phyloP scores from a whole-genome alignment of 1,139 yeast genomes.

The Hyphopichia burtonii region DNA sequence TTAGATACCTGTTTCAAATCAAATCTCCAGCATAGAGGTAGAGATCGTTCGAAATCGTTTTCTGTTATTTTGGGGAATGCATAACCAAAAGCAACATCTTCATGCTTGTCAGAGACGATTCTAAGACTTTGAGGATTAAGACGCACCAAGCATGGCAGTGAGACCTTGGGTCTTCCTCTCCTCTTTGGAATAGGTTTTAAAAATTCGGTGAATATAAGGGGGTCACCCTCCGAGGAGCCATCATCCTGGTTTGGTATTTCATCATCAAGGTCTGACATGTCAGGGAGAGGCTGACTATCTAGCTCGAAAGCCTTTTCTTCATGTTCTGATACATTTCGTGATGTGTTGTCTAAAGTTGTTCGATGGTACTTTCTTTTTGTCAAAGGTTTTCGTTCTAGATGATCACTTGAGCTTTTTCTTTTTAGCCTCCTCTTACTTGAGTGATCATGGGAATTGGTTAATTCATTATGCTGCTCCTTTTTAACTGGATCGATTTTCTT shows the following conservation, averaged over 20 bases:
- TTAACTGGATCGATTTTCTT: too few relatives aligned
- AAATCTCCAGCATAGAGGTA: conserved; percentile 1
- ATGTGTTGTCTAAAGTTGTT: too few relatives aligned
- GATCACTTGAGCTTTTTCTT: too few relatives aligned
- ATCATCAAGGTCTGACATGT: neutral
- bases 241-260: neutral
- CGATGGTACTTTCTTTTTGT: neutral
- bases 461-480: too few relatives aligned
- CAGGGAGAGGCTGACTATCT: too few relatives aligned
- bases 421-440: too few relatives aligned
- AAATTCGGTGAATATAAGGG: conserved; percentile 2
- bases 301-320: too few relatives aligned
- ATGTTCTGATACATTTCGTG: too few relatives aligned
- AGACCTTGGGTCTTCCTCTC: conserved; percentile 1
- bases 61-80: neutral
- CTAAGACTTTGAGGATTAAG: neutral
- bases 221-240: conserved; percentile 3
- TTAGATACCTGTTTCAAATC: neutral
- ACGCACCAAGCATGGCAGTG: neutral
- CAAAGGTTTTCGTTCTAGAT: neutral
- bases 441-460: too few relatives aligned
- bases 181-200: neutral
- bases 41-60: neutral
- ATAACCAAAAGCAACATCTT: conserved; percentile 1
- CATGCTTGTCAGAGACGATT: neutral